Conservation (phyloP, 306 rosid species). For the Oemleria cerasiformis region DNA sequence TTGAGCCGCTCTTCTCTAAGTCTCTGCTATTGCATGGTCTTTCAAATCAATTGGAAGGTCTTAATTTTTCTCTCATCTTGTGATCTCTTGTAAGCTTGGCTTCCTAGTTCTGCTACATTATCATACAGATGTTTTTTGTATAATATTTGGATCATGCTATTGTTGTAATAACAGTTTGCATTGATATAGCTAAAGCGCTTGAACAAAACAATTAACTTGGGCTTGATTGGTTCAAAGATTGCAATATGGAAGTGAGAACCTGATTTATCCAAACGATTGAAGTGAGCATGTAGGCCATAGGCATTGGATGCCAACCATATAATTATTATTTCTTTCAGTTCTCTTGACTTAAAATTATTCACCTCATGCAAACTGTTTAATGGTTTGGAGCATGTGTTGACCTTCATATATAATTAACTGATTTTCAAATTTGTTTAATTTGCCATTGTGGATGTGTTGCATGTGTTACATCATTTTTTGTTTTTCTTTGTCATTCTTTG, state of each 20-base stretch:
- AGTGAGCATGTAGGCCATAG: background rate
- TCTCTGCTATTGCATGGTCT: background rate
- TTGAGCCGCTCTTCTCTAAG: too few relatives aligned
- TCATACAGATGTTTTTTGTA: background rate
- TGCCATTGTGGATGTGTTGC: background rate
- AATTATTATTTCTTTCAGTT: background rate
- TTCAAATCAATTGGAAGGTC: background rate
- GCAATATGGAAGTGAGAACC: background rate
- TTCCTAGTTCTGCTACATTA: background rate
- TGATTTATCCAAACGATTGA: background rate
- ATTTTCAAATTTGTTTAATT: background rate
- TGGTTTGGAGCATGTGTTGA: background rate
- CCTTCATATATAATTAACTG: background rate
- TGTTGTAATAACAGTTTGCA: background rate
- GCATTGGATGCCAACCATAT: background rate
- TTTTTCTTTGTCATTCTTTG: background rate
- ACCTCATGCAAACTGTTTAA: background rate
- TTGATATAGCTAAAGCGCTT: background rate
- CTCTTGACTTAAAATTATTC: background rate
- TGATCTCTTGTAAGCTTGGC: background rate
- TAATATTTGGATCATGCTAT: background rate
- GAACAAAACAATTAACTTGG: background rate
- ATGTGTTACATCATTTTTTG: background rate
- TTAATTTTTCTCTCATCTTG: background rate
- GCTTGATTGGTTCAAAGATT: background rate